Evolutionary conservation across 2,329 filamentous ascomycete genomes (phyloP).

Genomic region (Raffaelea ambrosiae): DNA sequence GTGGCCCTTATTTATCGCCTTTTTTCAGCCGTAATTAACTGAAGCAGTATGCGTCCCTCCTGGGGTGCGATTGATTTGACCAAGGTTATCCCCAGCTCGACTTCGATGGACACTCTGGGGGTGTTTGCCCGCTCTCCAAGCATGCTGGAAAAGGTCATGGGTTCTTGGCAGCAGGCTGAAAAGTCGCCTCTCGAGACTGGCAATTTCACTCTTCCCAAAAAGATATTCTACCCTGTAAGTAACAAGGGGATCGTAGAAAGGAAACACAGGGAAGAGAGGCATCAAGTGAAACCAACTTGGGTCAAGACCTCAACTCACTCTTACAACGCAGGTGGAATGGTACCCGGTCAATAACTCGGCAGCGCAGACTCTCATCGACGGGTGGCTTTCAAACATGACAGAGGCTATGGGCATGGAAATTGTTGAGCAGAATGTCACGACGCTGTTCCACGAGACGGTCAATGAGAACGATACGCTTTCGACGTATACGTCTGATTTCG

Average conservation of each 20-base stretch:
- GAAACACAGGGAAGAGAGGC: too few species aligned
- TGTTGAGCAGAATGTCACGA: conserved; percentile 2
- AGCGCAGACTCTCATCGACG: conserved; percentile 3
- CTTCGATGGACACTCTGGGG: conserved; percentile 3
- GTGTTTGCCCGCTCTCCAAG: conserved; percentile 1
- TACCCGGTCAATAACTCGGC: conserved; percentile 3
- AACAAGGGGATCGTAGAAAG: too few species aligned
- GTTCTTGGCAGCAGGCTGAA: conserved; percentile 3
- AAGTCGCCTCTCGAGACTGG: conserved; percentile 1
- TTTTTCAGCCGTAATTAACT: not conserved
- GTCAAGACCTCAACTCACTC: too few species aligned
- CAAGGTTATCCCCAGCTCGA: conserved; percentile 2
- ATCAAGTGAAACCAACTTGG: too few species aligned
- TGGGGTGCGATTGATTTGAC: conserved; percentile 5
- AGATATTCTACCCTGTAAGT: conserved; percentile 5
- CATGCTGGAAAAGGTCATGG: conserved; percentile 3
- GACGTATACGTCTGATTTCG: not conserved
- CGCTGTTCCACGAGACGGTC: conserved; percentile 1
- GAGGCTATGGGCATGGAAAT: conserved; percentile 3
- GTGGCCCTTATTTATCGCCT: not conserved
- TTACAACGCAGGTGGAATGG: too few species aligned
- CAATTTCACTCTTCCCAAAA: conserved; percentile 2
- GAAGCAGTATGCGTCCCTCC: conserved; percentile 1
- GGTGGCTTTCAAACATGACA: conserved; percentile 3
- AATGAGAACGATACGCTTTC: not conserved